Base-by-base conservation (phyloP, 2,329 filamentous ascomycete genomes). In the Beauveria rudraprayagi region DNA sequence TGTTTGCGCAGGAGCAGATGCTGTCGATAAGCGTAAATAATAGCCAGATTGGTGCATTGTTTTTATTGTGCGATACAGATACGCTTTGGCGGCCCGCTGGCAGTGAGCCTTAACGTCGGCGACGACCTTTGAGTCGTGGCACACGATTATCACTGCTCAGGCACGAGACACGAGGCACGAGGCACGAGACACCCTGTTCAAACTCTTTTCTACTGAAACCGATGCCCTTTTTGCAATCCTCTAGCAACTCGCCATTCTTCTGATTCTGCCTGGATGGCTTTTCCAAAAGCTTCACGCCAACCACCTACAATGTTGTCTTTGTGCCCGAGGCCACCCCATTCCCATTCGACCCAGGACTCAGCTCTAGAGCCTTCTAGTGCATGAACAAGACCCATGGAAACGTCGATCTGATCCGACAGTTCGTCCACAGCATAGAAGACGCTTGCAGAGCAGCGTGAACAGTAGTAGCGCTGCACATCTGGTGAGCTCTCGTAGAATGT, bases 401-500 rank as follows among this genome's bases (percentile, higher is more conserved):
- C 60, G 50, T 81, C 76, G 1, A 80, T 68, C 8, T 77, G 63
- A 0, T 75, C 69, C 0, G 74, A 70, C 2, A 76, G 68, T 4
- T 71, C 67, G 17, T 78, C 74, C 0, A 66, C 66, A 0, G 75
- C 72, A 61, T 78, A 82, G 60, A 82, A 81, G 0, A 81, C 70
- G 11, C 65, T 69, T 0, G 80, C 78, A 0, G 78, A 79, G 67
- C 80, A 83, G 1, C 64, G 70, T 0, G 72, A 73, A 67, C 80
- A 83, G 62, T 78, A 81, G 62, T 80, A 82, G 1, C 80, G 69
- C 60, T 78, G 73, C 0, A 80, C 76, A 16, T 72, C 73, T 0
- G 73, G 67, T 0, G 77, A 80, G 53, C 78, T 80, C 9, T 66
- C 64, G 63, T 78, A 79, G 30, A 74, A 73, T 0, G 70, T 65